Base-by-base conservation (phyloP, 2,329 filamentous ascomycete genomes). In the Colletotrichum siamense region DNA sequence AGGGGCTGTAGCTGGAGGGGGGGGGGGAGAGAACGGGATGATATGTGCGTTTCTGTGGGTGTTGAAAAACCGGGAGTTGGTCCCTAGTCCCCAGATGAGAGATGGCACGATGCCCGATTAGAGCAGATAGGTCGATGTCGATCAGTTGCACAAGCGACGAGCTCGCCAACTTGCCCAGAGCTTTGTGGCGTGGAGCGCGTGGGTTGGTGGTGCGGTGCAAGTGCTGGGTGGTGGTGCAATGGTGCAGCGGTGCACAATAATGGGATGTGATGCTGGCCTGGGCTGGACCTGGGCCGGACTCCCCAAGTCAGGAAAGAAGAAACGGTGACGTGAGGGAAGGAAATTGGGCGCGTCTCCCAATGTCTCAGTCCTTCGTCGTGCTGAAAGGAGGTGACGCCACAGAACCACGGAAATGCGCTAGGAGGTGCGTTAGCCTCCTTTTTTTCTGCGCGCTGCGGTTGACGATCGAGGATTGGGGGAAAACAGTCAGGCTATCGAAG, bases 371-470 rank as follows among this genome's bases (percentile, higher is more conserved):
- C 12, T 52, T 69, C 64, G 64, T 52, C 34, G 71, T 39, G 70
- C 57, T 74, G 70, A 69, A 76, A 76, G 70, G 59, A 52, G 59
- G 74, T 69, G 74, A 76, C 74, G 74, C 74, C 74, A 76, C 74
- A 44, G 49, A 64, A 49, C 74, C 74, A 76, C 74, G 44, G 36
- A 64, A 49, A 13, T 28, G 34, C 64, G 52, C 70, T 76, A 76
- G 74, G 57, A 55, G 63, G 5, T 61, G 64, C 18, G 65, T 73
- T 73, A 64, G 69, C n/a, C 63, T 73, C 63, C 65, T 62, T 76
- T 64, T 52, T 49, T 16, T 44, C 39, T 62, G 12, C 59, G 65
- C 8, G 65, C 36, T 15, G 28, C 4, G 36, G 18, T 8, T 12
- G 67, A 70, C 26, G 55, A 70, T 70, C 32, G 71, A 70, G 49